Evolutionary conservation across 768 basidiomycete species (phyloP).

Genomic region (Calocera cornea): DNA sequence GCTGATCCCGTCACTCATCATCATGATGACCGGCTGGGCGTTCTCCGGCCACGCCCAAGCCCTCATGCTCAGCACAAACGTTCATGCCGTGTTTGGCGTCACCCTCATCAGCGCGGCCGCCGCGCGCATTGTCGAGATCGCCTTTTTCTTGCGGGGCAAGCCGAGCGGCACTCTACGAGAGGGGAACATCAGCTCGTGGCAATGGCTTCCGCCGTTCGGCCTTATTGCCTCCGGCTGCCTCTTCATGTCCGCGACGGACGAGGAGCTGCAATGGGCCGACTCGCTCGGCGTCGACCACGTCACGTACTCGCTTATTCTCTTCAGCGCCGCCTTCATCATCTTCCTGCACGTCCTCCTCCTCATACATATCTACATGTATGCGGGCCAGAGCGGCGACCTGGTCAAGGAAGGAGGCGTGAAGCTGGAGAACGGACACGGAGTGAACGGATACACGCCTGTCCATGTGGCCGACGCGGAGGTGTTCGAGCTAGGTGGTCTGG

Average conservation of each 20-base stretch:
- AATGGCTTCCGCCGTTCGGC: conserved; percentile 80
- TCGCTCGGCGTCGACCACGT: conserved; percentile 77
- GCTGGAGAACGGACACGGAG: not conserved
- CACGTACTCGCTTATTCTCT: conserved; percentile 75
- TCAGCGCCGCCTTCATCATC: conserved; percentile 28
- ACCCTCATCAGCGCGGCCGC: conserved; percentile 74
- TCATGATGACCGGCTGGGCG: conserved; percentile 79
- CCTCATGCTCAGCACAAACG: conserved; percentile 71
- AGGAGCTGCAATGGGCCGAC: conserved; percentile 62
- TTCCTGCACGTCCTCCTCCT: not conserved
- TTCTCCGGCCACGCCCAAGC: conserved; percentile 85
- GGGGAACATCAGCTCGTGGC: conserved; percentile 47
- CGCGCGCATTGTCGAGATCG: conserved; percentile 69
- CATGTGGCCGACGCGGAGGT: conserved; percentile 1
- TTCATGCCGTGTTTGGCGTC: conserved; percentile 73
- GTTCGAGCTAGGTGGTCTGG: conserved; percentile 5
- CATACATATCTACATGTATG: not conserved
- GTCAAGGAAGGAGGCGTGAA: not conserved
- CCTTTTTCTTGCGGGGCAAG: conserved; percentile 43
- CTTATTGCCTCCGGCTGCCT: conserved; percentile 63
- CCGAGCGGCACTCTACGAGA: conserved; percentile 9
- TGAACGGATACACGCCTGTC: not conserved
- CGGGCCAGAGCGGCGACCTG: not conserved
- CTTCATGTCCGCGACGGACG: conserved; percentile 91
- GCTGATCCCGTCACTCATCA: not conserved